phyloP scores from a whole-genome alignment of 139 green algal species.

The Yamagishiella unicocca region DNA sequence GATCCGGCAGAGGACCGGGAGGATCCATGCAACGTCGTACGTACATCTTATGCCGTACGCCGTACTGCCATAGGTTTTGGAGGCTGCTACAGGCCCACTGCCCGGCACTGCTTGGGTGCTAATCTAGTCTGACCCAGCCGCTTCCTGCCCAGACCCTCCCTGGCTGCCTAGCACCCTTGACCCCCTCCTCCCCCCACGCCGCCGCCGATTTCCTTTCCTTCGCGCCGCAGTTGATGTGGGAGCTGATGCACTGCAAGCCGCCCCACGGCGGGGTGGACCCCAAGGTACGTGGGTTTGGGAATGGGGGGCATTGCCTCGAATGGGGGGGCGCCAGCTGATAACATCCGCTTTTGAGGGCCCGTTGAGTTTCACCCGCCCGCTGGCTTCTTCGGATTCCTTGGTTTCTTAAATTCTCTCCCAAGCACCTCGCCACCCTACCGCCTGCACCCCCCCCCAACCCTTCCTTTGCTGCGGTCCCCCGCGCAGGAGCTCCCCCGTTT shows the following conservation, averaged over 20 bases:
- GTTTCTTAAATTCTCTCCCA: neutral
- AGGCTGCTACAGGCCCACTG: too few species aligned
- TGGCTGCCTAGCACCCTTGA: neutral
- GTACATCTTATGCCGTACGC: too few species aligned
- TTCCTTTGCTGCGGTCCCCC: neutral
- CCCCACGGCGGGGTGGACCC: neutral
- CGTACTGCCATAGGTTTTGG: too few species aligned
- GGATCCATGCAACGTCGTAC: too few species aligned
- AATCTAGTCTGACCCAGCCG: too few species aligned
- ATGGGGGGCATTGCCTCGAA: neutral
- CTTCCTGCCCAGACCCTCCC: neutral
- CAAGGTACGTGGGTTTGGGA: constrained; percentile 24
- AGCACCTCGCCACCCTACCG: neutral
- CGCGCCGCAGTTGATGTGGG: constrained; percentile 33
- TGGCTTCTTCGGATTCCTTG: neutral
- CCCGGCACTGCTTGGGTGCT: too few species aligned
- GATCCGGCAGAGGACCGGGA: neutral
- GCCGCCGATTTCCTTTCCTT: neutral
- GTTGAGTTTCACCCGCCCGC: neutral
- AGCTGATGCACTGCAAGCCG: constrained; percentile 39
- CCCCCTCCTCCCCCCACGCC: neutral
- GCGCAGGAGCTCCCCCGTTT: constrained; percentile 17
- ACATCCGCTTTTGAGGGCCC: neutral
- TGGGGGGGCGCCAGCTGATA: neutral
- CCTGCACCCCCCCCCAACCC: neutral